Percentiles rank a stretch among this genome's conserved stretches.
phyloP scores from a whole-genome alignment of 2,329 filamentous ascomycete species.

The Fonsecaea erecta region DNA sequence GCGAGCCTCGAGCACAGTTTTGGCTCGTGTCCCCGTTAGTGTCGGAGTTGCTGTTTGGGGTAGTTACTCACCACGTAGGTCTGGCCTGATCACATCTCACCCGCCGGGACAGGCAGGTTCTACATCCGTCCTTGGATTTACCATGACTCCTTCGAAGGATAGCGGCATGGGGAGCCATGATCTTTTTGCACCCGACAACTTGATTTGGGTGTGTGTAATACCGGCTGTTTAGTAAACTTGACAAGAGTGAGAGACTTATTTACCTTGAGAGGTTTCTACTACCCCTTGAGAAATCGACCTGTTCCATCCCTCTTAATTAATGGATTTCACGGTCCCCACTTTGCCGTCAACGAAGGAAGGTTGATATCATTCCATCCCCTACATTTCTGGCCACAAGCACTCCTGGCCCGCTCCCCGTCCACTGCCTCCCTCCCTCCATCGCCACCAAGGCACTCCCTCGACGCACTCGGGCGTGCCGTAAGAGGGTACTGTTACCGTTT shows the following conservation, averaged over 20 bases:
- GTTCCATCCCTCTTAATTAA: neutral
- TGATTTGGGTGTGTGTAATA: too few species aligned
- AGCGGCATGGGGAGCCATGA: constrained; percentile 6
- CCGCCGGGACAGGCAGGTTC: constrained; percentile 37
- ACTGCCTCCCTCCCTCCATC: neutral
- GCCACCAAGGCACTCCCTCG: neutral
- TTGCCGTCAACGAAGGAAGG: neutral
- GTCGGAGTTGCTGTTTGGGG: constrained; percentile 17
- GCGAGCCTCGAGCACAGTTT: constrained; percentile 36
- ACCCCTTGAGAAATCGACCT: neutral
- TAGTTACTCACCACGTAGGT: constrained; percentile 31
- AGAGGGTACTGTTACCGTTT: neutral
- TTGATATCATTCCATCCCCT: neutral
- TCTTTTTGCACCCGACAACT: neutral
- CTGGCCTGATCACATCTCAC: constrained; percentile 43
- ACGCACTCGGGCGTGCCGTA: neutral
- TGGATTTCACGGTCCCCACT: neutral
- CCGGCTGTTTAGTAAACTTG: neutral
- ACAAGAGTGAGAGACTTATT: neutral
- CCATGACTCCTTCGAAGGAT: constrained; percentile 20
- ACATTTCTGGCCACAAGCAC: neutral
- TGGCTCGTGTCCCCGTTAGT: constrained; percentile 35
- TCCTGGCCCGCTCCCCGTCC: neutral
- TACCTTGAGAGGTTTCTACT: neutral
- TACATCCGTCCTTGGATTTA: constrained; percentile 34